phyloP scores from a whole-genome alignment of 2,329 filamentous ascomycete genomes.

The Ophioceras dolichostomum region DNA sequence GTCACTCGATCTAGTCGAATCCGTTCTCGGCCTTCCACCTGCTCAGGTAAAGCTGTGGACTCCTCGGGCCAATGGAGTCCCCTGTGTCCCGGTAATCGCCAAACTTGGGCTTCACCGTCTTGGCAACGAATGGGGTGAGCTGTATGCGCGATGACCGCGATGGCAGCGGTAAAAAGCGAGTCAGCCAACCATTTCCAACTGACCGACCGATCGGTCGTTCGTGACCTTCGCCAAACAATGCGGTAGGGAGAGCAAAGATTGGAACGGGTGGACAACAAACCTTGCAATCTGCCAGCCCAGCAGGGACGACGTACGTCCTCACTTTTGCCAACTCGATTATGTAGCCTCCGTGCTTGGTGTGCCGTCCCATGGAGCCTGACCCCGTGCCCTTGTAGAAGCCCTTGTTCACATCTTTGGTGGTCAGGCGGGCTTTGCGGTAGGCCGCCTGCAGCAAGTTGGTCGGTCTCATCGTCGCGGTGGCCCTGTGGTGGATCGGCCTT shows the following conservation, averaged over 20 bases:
- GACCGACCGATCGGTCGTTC: too few species aligned
- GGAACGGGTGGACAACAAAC: conserved; percentile 39
- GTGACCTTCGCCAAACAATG: too few species aligned
- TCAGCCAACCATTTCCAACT: too few species aligned
- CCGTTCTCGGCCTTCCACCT: conserved; percentile 60
- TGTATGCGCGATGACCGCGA: too few species aligned
- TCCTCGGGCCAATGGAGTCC: conserved; percentile 38
- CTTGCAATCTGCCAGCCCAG: conserved; percentile 56
- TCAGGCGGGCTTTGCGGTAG: conserved; percentile 67
- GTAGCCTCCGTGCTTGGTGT: conserved; percentile 77
- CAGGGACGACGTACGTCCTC: conserved; percentile 76
- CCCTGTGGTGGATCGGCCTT: not conserved
- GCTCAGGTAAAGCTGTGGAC: conserved; percentile 48
- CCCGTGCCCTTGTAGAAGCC: conserved; percentile 97
- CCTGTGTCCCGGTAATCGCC: conserved; percentile 33
- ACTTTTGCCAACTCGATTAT: conserved; percentile 77
- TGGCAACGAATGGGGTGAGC: conserved; percentile 71
- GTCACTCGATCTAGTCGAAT: conserved; percentile 29
- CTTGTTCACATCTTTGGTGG: conserved; percentile 84
- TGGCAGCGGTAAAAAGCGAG: not conserved
- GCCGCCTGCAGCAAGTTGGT: conserved; percentile 54
- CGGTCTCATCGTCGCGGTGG: conserved; percentile 51
- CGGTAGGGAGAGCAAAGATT: too few species aligned
- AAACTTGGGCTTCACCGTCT: conserved; percentile 35
- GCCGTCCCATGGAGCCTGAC: conserved; percentile 73